phyloP scores from a whole-genome alignment of 2,329 filamentous ascomycete genomes.

The Colletotrichum musae region DNA sequence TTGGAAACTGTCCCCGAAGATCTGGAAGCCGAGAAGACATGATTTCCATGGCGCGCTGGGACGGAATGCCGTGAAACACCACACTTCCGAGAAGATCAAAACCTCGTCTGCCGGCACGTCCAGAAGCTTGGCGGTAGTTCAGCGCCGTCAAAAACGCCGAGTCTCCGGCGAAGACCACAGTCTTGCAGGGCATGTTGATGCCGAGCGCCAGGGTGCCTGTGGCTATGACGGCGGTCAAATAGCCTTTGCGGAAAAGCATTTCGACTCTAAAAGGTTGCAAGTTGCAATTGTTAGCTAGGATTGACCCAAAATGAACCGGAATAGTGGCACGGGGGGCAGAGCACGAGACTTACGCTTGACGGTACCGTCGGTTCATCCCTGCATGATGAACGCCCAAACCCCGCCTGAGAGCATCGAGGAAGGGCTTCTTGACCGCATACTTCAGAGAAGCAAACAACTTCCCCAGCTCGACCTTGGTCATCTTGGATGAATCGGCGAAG shows the following conservation, averaged over 20 bases:
- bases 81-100: constrained; percentile 88
- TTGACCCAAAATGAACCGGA: not conserved
- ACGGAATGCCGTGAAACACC: constrained; percentile 78
- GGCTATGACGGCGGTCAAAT: constrained; percentile 78
- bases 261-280: constrained; percentile 65
- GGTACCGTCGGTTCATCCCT: constrained; percentile 84
- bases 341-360: constrained; percentile 69
- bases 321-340: constrained; percentile 34
- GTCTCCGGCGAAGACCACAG: constrained; percentile 82
- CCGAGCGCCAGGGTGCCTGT: constrained; percentile 83
- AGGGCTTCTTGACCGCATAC: constrained; percentile 61
- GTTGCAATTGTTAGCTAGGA: too few relatives aligned
- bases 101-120: constrained; percentile 83
- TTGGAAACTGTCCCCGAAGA: constrained; percentile 82
- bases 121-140: constrained; percentile 83
- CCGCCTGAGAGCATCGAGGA: constrained; percentile 74
- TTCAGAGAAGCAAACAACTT: constrained; percentile 66
- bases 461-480: constrained; percentile 71
- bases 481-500: constrained; percentile 75
- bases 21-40: constrained; percentile 82
- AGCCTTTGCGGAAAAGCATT: constrained; percentile 81
- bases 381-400: constrained; percentile 85
- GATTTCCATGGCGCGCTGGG: constrained; percentile 75
- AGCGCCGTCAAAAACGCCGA: constrained; percentile 81
- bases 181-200: constrained; percentile 89